Evolutionary conservation across 306 rosid genomes (phyloP), one percentile per base, ranked within the genome.

Genomic region (Vachellia pachyceras): DNA sequence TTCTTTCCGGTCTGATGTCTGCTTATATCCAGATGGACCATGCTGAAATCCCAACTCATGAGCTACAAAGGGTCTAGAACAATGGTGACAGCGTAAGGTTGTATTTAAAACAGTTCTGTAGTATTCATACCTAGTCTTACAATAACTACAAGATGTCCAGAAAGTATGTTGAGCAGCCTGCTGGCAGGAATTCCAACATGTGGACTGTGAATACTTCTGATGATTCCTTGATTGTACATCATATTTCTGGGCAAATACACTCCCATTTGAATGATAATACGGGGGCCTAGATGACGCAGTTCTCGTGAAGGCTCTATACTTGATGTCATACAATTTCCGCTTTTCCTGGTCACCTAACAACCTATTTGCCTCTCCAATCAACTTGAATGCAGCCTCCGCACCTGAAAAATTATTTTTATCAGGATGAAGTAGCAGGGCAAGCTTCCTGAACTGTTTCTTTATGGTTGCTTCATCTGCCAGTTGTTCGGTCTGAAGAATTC

Each of bases 381-480:
- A 81, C 84, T 95, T 95, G 85, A 95, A 95, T 80, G 99, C 99
- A 80, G 97, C 92, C 79, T 95, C 99, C 1, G 99, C 97, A 86
- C 99, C 97, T 54, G 89, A 77, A 79, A 87, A 89, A 76, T 90
- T 91, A 83, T 93, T 95, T 87, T 95, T 95, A 85, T 95, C 99
- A 42, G 97, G 99, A 84, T 93, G 99, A 72, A 95, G 97, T 67
- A 89, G 89, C 75, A 95, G 72, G 13, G 97, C 97, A 11, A 95
- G 88, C 89, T 90, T 95, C 75, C 89, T 91, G 85, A 89, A 95
- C 68, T 95, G 97, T 77, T 88, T 95, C 85, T 82, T 91, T 49
- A 95, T 89, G 54, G 87, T 78, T 78, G 73, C 84, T 46, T 86
- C 95, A 72, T 91, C 94, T 17, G 86, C 87, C 2, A 69, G 71